Percentiles rank a stretch among this genome's conserved stretches.
Evolutionary conservation across 352 stramenopile genomes (phyloP).

Genomic region (Globisporangium spinosum): DNA sequence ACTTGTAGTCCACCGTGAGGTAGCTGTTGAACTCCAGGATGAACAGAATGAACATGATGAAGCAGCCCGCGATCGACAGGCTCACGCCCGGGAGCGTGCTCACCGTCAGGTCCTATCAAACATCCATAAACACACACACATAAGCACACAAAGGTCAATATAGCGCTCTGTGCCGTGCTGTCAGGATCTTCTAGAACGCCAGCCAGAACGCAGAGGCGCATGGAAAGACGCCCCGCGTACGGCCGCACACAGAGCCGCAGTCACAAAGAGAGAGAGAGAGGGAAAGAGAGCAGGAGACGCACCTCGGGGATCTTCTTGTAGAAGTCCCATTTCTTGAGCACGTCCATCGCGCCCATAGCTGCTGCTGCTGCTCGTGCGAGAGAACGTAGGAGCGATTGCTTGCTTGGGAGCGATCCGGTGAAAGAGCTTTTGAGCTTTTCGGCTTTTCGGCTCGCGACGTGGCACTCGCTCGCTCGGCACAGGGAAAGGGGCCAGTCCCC

Average conservation of each 20-base stretch:
- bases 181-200: slow-evolving; percentile 14
- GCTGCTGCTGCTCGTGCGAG: slow-evolving; percentile 6
- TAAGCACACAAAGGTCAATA: background rate
- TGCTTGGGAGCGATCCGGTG: slow-evolving; percentile 4
- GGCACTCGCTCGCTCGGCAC: slow-evolving; percentile 3
- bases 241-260: background rate
- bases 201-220: background rate
- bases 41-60: slow-evolving; percentile 90
- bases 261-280: slow-evolving; percentile 3
- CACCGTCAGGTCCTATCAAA: slow-evolving; percentile 74
- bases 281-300: slow-evolving; percentile 12
- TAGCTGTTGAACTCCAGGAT: slow-evolving; percentile 89
- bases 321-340: slow-evolving; percentile 90
- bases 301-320: slow-evolving; percentile 92
- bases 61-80: slow-evolving; percentile 75
- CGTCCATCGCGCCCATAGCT: slow-evolving; percentile 81
- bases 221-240: background rate
- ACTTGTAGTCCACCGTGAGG: slow-evolving; percentile 83
- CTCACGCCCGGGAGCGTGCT: slow-evolving; percentile 82
- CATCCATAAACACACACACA: background rate
- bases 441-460: slow-evolving; percentile 10
- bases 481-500: slow-evolving; percentile 6
- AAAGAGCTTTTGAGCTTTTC: slow-evolving; percentile 13
- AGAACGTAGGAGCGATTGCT: background rate
- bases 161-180: too few relatives aligned